Base-by-base conservation (phyloP, 2,329 filamentous ascomycete species). In the Alternaria sp. region DNA sequence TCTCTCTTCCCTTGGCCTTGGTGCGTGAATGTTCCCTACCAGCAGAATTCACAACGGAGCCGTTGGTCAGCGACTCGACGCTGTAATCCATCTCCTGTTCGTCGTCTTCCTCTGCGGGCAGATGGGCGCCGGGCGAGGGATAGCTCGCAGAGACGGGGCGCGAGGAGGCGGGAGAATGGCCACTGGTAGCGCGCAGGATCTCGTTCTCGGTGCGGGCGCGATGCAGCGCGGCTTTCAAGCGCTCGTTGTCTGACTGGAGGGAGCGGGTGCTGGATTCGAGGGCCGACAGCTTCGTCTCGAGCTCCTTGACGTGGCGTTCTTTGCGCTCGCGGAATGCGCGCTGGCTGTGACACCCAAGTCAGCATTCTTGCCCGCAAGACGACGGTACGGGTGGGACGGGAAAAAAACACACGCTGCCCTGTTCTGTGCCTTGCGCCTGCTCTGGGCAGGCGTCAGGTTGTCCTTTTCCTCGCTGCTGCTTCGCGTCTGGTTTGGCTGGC, bases 251-350 rank as follows among this genome's bases (percentile, higher is more conserved):
- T 44, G 89, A 87, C 41, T 89, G 86, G 0, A 95, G 86, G 34
- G 87, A 85, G 56, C 89, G 86, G 52, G 92, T 91, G 51, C 89
- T 88, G 61, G 89, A 88, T 75, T 96, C 91, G 32, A 97, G 87
- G 49, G 83, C 85, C 51, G 87, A 89, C 28, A 98, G 88, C 77
- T 96, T 95, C 58, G 88, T 87, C 80, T 98, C 94, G 24, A 98
- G 89, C 62, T 98, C 93, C 77, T 94, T 94, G 64, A 98, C 93
- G 74, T 96, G 94, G 59, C 89, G 90, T 78, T 98, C 94, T 79
- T 98, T 98, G 69, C 94, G 90, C 80, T 98, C 94, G 62, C 94
- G 92, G 79, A 98, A 98, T 32, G 95, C 94, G 70, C 94, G 90
- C 85, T 98, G 95, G 48, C 94, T 97, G 18, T 16, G 6, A 18